phyloP scores from a whole-genome alignment of 768 basidiomycete genomes.

The Hemileccinum impolitum region DNA sequence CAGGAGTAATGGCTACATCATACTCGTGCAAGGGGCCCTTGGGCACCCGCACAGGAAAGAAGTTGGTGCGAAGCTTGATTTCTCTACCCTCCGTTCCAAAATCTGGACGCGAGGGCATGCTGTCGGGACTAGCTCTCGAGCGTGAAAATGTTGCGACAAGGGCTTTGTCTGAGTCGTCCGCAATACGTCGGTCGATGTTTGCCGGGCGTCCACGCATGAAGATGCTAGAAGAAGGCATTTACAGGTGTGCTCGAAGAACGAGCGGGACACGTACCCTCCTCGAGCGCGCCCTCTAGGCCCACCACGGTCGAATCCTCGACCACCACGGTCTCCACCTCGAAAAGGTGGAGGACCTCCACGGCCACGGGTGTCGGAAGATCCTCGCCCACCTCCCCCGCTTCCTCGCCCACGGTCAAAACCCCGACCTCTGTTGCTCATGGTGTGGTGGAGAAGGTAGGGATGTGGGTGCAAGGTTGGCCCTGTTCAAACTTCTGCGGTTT shows the following conservation, averaged over 20 bases:
- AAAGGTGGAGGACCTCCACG: conserved; percentile 26
- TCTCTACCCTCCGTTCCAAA: conserved; percentile 42
- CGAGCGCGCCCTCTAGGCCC: conserved; percentile 31
- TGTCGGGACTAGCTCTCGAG: conserved; percentile 19
- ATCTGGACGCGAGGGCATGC: conserved; percentile 47
- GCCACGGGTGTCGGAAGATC: conserved; percentile 26
- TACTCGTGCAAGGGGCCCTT: conserved; percentile 48
- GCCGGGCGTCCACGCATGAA: conserved; percentile 39
- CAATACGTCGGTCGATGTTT: conserved; percentile 52
- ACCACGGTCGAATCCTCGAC: conserved; percentile 29
- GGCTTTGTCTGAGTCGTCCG: conserved; percentile 40
- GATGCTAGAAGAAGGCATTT: conserved; percentile 28
- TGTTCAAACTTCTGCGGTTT: not conserved
- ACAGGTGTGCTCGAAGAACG: not conserved
- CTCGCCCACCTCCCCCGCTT: conserved; percentile 32
- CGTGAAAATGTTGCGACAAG: conserved; percentile 37
- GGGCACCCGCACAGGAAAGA: conserved; percentile 48
- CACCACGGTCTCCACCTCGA: conserved; percentile 31
- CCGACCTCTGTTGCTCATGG: conserved; percentile 27
- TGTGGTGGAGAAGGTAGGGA: not conserved
- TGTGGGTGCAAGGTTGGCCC: not conserved
- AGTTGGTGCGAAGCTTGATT: conserved; percentile 51
- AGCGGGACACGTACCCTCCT: conserved; percentile 36
- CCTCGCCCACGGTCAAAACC: conserved; percentile 39
- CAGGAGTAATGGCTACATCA: conserved; percentile 41